phyloP scores from a whole-genome alignment of 2,329 filamentous ascomycete species.

The Hawksworthiomyces lignivorus region DNA sequence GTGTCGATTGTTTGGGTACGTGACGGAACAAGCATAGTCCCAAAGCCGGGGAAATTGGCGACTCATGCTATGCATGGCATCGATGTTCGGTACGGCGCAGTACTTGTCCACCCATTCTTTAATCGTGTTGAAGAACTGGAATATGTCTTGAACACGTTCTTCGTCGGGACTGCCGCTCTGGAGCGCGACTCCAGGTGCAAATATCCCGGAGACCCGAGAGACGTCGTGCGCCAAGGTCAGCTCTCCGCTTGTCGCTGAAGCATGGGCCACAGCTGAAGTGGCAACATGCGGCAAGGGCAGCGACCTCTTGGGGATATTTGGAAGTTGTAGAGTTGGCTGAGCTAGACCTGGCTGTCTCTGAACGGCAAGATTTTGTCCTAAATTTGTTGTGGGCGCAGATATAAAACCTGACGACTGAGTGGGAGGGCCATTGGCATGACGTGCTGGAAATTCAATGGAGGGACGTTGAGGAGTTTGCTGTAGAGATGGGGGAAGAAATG shows the following conservation, averaged over 20 bases:
- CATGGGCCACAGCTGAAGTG: background rate
- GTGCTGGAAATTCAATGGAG: too few species aligned
- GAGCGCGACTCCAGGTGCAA: conserved; percentile 3
- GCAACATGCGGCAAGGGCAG: too few species aligned
- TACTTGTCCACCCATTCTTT: conserved; percentile 13
- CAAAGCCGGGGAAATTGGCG: conserved; percentile 21
- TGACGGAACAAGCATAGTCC: conserved; percentile 28
- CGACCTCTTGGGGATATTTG: too few species aligned
- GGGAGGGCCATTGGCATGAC: too few species aligned
- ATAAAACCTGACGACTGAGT: too few species aligned
- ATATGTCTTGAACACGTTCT: conserved; percentile 11
- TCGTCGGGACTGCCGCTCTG: background rate
- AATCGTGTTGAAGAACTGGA: conserved; percentile 14
- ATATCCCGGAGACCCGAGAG: background rate
- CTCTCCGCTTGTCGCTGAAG: background rate
- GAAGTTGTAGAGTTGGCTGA: too few species aligned
- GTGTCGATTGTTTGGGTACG: conserved; percentile 18
- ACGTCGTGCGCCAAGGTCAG: background rate
- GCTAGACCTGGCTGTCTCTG: too few species aligned
- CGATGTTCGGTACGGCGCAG: conserved; percentile 7
- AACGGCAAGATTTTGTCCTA: too few species aligned
- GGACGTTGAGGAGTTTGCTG: too few species aligned
- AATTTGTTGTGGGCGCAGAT: too few species aligned
- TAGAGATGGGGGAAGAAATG: too few species aligned
- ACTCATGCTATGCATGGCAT: conserved; percentile 4